phyloP scores from a whole-genome alignment of 306 rosid genomes.

The Lathyrus tuberosus region DNA sequence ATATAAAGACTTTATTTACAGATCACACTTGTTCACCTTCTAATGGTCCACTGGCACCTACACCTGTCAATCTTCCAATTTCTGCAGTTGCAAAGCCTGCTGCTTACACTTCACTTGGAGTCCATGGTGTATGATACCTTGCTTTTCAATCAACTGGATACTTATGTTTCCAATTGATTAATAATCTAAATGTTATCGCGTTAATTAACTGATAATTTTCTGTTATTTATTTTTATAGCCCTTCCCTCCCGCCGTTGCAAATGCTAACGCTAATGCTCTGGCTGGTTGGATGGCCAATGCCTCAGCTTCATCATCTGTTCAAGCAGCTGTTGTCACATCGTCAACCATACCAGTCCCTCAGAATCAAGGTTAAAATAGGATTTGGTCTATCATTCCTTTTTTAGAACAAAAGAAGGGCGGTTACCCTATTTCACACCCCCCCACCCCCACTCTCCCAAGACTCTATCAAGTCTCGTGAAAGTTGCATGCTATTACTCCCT shows the following conservation, averaged over 20 bases:
- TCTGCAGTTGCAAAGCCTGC: constrained; percentile 75
- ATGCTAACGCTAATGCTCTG: constrained; percentile 75
- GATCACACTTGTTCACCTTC: constrained; percentile 77
- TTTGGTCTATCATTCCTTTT: too few species aligned
- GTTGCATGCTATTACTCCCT: too few species aligned
- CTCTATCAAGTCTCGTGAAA: too few species aligned
- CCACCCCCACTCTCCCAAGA: too few species aligned
- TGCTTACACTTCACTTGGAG: constrained; percentile 66
- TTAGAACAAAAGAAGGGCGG: too few species aligned
- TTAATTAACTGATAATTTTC: constrained; percentile 27
- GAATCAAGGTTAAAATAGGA: constrained; percentile 90
- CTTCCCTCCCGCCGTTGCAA: constrained; percentile 66
- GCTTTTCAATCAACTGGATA: constrained; percentile 42
- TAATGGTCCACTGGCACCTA: constrained; percentile 66
- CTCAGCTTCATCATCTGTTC: constrained; percentile 85
- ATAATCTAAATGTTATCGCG: not conserved
- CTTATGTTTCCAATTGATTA: constrained; percentile 7
- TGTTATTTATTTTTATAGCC: constrained; percentile 52
- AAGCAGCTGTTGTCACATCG: constrained; percentile 85
- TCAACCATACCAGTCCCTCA: constrained; percentile 75
- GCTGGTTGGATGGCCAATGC: constrained; percentile 95
- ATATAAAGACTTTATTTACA: constrained; percentile 74
- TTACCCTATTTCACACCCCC: too few species aligned
- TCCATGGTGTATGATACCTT: constrained; percentile 70
- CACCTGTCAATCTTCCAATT: constrained; percentile 76